A percentile compares a stretch with the other conserved stretches of the same genome.
Evolutionary conservation across 805 yeast species (phyloP).

Genomic region (Candida awuae): DNA sequence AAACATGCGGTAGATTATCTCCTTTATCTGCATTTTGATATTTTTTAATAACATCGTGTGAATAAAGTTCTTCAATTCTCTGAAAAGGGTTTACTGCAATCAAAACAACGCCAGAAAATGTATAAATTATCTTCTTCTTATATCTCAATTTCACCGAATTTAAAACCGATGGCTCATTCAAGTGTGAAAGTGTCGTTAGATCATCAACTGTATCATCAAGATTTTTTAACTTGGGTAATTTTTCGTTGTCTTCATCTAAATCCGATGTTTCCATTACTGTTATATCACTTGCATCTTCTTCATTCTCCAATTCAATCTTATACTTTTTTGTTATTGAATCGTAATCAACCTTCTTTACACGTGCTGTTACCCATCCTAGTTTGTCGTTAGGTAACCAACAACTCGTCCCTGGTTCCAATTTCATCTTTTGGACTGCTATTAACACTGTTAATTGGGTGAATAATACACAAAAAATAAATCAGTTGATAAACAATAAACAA

Average conservation of each 20-base stretch:
- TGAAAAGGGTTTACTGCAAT: conserved; percentile 96
- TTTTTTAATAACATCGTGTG: conserved; percentile 85
- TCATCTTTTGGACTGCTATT: no score
- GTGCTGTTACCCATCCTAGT: conserved; percentile 70
- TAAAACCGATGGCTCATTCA: conserved; percentile 93
- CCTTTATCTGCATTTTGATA: conserved; percentile 89
- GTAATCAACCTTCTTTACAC: conserved; percentile 35
- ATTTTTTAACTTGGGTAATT: conserved; percentile 75
- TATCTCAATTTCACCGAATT: conserved; percentile 91
- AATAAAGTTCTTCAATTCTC: conserved; percentile 76
- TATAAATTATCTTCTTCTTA: conserved; percentile 80
- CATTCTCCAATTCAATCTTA: conserved; percentile 46
- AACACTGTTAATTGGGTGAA: no score
- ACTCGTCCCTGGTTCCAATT: conserved; percentile 27
- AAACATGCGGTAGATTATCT: conserved; percentile 91
- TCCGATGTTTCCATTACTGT: conserved; percentile 38
- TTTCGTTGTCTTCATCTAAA: conserved; percentile 44
- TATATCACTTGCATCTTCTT: conserved; percentile 34
- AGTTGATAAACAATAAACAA: no score
- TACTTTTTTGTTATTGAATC: conserved; percentile 31
- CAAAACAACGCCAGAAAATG: conserved; percentile 93
- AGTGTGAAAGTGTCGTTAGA: conserved; percentile 80
- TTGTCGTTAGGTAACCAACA: conserved; percentile 75
- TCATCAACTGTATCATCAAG: conserved; percentile 96
- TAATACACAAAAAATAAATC: no score